Conservation (phyloP, 352 stramenopile genomes). For the Aphanomyces invadans region DNA sequence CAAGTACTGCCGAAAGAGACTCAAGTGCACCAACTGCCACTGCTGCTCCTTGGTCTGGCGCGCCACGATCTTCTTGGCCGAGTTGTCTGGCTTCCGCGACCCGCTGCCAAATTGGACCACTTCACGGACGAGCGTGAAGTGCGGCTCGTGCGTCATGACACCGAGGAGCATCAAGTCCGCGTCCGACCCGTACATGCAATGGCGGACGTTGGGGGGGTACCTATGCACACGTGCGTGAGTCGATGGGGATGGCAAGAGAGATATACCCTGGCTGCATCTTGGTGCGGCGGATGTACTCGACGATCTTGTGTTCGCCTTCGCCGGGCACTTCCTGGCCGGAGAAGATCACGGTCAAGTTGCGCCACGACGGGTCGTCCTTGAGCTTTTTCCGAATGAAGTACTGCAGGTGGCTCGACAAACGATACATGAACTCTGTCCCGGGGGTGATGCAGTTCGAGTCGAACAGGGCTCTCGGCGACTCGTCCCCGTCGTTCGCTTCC, state of each 20-base stretch:
- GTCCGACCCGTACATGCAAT: slow-evolving; percentile 99
- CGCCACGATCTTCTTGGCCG: slow-evolving; percentile 86
- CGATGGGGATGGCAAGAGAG: neutral
- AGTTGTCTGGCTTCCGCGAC: slow-evolving; percentile 36
- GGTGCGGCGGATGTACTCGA: slow-evolving; percentile 93
- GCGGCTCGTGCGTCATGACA: slow-evolving; percentile 96
- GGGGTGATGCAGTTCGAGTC: slow-evolving; percentile 99
- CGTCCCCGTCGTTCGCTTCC: slow-evolving; percentile 60
- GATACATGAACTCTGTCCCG: slow-evolving; percentile 98
- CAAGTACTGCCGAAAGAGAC: slow-evolving; percentile 96
- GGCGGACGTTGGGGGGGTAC: slow-evolving; percentile 93
- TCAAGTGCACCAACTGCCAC: slow-evolving; percentile 96
- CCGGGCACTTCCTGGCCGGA: slow-evolving; percentile 96
- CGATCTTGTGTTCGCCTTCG: slow-evolving; percentile 99
- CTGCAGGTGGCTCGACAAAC: slow-evolving; percentile 83
- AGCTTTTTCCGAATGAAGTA: slow-evolving; percentile 97
- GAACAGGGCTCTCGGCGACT: slow-evolving; percentile 75
- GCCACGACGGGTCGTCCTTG: slow-evolving; percentile 92
- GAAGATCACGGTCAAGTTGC: slow-evolving; percentile 94
- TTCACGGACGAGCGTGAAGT: slow-evolving; percentile 98
- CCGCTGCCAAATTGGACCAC: slow-evolving; percentile 92
- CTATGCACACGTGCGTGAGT: slow-evolving; percentile 1
- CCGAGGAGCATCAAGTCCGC: slow-evolving; percentile 98
- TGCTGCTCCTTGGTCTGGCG: slow-evolving; percentile 90
- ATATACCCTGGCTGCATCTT: slow-evolving; percentile 76